Percentiles rank a stretch among this genome's conserved stretches.
Evolutionary conservation across 768 basidiomycete genomes (phyloP).

Genomic region (Coprinellus micaceus): DNA sequence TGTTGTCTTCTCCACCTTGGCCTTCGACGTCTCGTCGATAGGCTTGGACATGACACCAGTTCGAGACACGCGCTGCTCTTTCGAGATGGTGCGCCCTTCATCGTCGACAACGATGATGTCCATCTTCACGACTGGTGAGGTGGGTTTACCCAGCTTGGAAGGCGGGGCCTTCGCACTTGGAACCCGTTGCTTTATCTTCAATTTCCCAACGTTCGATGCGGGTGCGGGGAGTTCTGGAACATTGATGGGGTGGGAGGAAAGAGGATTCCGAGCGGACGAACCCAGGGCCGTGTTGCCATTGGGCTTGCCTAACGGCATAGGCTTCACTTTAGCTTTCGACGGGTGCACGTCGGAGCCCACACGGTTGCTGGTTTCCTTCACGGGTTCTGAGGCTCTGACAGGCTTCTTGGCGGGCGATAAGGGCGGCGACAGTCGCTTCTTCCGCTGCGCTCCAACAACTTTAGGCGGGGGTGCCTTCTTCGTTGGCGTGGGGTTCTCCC

Average conservation of each 20-base stretch:
- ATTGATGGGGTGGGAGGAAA: conserved; percentile 30
- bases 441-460: conserved; percentile 27
- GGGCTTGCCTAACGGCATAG: conserved; percentile 5
- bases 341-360: conserved; percentile 13
- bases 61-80: conserved; percentile 58
- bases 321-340: conserved; percentile 15
- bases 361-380: conserved; percentile 16
- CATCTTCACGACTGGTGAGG: conserved; percentile 51
- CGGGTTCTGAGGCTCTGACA: conserved; percentile 28
- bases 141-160: conserved; percentile 34
- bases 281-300: conserved; percentile 11
- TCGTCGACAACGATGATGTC: conserved; percentile 69
- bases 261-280: conserved; percentile 30
- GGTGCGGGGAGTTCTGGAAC: conserved; percentile 36
- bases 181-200: conserved; percentile 20
- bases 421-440: conserved; percentile 35
- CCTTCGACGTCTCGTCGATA: background rate
- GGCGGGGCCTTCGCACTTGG: conserved; percentile 21
- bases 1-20: background rate
- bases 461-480: conserved; percentile 7
- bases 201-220: conserved; percentile 15
- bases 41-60: conserved; percentile 38
- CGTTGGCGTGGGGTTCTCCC: conserved; percentile 10
- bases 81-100: conserved; percentile 50
- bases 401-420: conserved; percentile 32